Evolutionary conservation across 768 basidiomycete species (phyloP).

Genomic region (Lactarius psammicola): DNA sequence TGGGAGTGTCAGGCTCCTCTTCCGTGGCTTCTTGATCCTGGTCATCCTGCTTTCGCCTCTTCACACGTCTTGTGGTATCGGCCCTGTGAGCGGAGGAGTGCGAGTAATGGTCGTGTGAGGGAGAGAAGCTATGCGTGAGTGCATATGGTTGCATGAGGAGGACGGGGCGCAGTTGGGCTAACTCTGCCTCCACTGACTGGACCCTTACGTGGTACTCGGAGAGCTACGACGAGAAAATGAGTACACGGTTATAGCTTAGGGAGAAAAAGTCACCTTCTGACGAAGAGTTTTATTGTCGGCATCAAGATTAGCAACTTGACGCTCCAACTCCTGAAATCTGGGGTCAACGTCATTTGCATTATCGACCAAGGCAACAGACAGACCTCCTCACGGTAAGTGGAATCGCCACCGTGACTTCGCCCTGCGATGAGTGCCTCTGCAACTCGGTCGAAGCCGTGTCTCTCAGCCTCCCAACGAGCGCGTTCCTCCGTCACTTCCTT

Average conservation of each 20-base stretch:
- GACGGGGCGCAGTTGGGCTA: constrained; percentile 62
- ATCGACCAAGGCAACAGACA: constrained; percentile 27
- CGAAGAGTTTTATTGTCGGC: constrained; percentile 61
- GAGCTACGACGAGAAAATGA: constrained; percentile 42
- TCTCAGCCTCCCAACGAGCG: constrained; percentile 60
- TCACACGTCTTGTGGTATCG: constrained; percentile 12
- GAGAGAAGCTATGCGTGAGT: constrained; percentile 32
- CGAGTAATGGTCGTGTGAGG: constrained; percentile 29
- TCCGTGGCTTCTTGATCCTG: constrained; percentile 30
- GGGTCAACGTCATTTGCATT: constrained; percentile 14
- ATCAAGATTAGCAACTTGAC: constrained; percentile 48
- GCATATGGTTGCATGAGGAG: constrained; percentile 59
- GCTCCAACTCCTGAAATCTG: constrained; percentile 52
- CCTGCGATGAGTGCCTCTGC: constrained; percentile 62
- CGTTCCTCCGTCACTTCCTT: constrained; percentile 55
- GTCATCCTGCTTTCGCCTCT: constrained; percentile 34
- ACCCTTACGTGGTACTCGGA: constrained; percentile 55
- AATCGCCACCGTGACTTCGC: constrained; percentile 42
- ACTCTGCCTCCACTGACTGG: constrained; percentile 58
- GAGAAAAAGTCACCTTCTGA: constrained; percentile 47
- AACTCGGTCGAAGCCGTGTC: constrained; percentile 61
- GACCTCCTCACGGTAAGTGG: constrained; percentile 46
- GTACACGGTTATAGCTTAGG: background rate
- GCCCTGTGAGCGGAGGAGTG: constrained; percentile 23
- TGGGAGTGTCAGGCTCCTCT: constrained; percentile 30